These are phyloP conservation scores for Pichia cabralensis DNA, from an alignment of 805 yeast species.

Conservation along the genomic window DNA sequence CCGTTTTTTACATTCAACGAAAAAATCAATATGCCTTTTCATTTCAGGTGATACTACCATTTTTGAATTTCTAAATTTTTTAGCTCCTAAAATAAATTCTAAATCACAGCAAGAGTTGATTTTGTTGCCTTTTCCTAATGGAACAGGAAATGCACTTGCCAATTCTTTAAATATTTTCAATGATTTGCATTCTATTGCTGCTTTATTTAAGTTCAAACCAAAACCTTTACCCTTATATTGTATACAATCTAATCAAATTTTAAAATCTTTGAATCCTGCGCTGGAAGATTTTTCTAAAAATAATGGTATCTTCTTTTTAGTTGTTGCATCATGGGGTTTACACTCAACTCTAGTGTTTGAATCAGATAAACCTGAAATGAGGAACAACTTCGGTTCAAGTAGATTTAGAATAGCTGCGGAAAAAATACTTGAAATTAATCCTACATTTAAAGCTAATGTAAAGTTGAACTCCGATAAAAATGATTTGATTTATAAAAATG, in stretches of 20 bases:
- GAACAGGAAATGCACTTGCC: constrained; percentile 81
- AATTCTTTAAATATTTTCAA: constrained; percentile 40
- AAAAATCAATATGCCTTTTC: constrained; percentile 38
- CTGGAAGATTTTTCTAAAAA: constrained; percentile 1
- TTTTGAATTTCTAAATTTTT: constrained; percentile 58
- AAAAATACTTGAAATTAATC: constrained; percentile 39
- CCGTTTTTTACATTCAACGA: constrained; percentile 4
- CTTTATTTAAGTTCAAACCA: constrained; percentile 22
- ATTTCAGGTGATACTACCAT: constrained; percentile 85
- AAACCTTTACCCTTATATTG: constrained; percentile 1
- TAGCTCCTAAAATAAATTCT: not conserved
- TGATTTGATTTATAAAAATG: constrained; percentile 9
- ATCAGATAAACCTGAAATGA: constrained; percentile 58
- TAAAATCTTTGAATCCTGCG: not conserved
- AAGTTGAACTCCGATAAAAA: not conserved
- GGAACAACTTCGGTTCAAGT: constrained; percentile 46
- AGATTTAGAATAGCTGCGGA: constrained; percentile 65
- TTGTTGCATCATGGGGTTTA: constrained; percentile 76
- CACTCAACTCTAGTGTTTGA: constrained; percentile 82
- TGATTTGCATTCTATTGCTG: constrained; percentile 27
- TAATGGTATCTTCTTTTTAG: constrained; percentile 29
- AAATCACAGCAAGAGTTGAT: constrained; percentile 3
- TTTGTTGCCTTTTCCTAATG: constrained; percentile 51
- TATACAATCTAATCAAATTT: not conserved
- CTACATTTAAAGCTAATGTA: constrained; percentile 36